Base-by-base conservation (phyloP, 441 rosid species). In the Iberis amara region DNA sequence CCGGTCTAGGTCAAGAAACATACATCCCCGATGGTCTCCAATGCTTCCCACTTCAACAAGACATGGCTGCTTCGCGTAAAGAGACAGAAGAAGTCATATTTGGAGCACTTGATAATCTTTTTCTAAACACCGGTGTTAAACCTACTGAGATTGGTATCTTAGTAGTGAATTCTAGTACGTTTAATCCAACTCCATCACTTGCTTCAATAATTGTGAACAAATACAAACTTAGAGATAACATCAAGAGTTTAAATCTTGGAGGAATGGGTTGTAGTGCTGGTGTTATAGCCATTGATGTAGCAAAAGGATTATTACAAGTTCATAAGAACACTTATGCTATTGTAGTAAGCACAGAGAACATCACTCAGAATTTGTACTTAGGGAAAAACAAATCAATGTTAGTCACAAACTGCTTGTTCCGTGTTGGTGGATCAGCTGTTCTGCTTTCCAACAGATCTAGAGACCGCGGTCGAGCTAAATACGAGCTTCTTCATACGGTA, bases 1-100 rank as follows among this genome's bases (percentile, higher is more conserved):
- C 97, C 0, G 96, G 97, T 23, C 91, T 86, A 1, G 96, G 97
- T 13, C 91, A 82, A 31, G 97, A 90, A 53, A 90, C 97, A 0
- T 76, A 65, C 32, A 82, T 70, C 26, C 97, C 97, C 1, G 82
- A 84, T 43, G 86, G 96, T 40, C 76, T 90, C 75, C 85, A 73
- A 50, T 67, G 46, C 37, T 30, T 86, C 13, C 96, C 97, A 1
- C 94, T 94, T 4, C 59, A 77, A 51, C 94, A 86, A 1, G 77
- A 74, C 35, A 76, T 84, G 82, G 76, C 74, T 0, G 83, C 89
- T 4, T 94, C 97, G 0, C 78, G 96, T 15, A 81, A 80, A 56
- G 97, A 89, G 65, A 81, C 97, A 6, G 85, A 79, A 65, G 80
- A 86, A 83, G 97, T 84, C 62, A 89, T 89, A 75, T 86, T 75